A percentile compares a stretch with the other conserved stretches of the same genome.
Evolutionary conservation across 2,329 filamentous ascomycete species (phyloP).

Genomic region (Leptographium galeiforme): DNA sequence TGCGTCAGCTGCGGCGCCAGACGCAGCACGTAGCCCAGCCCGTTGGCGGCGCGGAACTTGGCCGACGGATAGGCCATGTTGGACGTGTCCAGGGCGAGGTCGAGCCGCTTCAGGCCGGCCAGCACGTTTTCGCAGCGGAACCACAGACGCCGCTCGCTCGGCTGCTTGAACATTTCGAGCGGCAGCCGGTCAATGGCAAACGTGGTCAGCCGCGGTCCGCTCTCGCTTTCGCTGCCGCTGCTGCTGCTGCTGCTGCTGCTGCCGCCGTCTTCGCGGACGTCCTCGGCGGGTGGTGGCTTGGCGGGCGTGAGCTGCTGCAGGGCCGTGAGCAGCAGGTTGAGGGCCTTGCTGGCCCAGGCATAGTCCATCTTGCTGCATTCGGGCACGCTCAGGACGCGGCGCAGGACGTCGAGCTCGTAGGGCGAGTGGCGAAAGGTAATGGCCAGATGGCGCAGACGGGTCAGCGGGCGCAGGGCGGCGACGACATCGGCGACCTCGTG

Average conservation of each 20-base stretch:
- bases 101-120: slow-evolving; percentile 23
- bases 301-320: slow-evolving; percentile 7
- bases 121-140: slow-evolving; percentile 27
- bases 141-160: slow-evolving; percentile 25
- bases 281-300: not conserved
- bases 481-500: slow-evolving; percentile 13
- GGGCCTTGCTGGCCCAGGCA: slow-evolving; percentile 22
- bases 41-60: slow-evolving; percentile 26
- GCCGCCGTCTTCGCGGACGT: not conserved
- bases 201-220: slow-evolving; percentile 15
- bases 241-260: too few species aligned
- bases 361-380: slow-evolving; percentile 26
- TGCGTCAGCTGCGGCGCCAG: slow-evolving; percentile 22
- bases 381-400: slow-evolving; percentile 24
- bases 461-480: slow-evolving; percentile 23
- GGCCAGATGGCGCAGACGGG: slow-evolving; percentile 25
- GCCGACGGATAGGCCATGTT: slow-evolving; percentile 22
- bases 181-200: slow-evolving; percentile 30
- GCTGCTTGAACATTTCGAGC: slow-evolving; percentile 26
- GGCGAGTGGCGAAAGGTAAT: slow-evolving; percentile 28
- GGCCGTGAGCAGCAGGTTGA: slow-evolving; percentile 9
- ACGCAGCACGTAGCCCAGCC: slow-evolving; percentile 28
- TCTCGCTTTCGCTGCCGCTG: too few species aligned
- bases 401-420: slow-evolving; percentile 23
- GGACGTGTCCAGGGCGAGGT: slow-evolving; percentile 27